A percentile compares a stretch with the other conserved stretches of the same genome.
Conservation (phyloP, 2,329 filamentous ascomycete genomes). For the Colletotrichum aenigma region DNA sequence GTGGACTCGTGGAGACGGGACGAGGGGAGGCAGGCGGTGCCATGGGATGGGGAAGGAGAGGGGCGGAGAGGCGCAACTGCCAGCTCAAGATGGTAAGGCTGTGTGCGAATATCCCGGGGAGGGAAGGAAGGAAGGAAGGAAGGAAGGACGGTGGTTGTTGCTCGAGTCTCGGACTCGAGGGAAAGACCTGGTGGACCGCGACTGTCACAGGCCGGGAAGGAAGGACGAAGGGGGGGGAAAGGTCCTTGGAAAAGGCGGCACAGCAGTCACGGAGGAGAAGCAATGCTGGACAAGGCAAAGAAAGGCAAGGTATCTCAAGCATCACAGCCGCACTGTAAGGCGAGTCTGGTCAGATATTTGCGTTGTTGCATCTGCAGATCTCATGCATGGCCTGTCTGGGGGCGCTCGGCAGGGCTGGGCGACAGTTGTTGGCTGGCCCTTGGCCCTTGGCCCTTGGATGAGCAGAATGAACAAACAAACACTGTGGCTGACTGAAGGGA, state of each 20-base stretch:
- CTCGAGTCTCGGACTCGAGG: neutral
- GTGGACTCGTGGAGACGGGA: neutral
- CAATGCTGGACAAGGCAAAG: neutral
- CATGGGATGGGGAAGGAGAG: neutral
- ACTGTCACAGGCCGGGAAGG: neutral
- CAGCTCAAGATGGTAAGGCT: neutral
- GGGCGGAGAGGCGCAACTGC: neutral
- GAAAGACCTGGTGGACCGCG: neutral
- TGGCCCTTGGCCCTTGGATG: neutral
- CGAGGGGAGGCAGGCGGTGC: neutral
- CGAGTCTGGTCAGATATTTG: neutral
- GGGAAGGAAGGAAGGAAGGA: neutral
- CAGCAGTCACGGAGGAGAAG: neutral
- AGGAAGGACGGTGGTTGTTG: neutral
- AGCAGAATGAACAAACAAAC: neutral
- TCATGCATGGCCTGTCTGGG: neutral
- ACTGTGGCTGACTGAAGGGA: neutral
- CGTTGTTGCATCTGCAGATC: neutral
- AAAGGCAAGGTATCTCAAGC: neutral
- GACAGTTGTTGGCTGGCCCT: neutral
- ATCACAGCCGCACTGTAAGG: neutral
- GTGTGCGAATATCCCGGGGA: neutral
- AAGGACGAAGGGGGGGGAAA: neutral
- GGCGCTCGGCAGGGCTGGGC: neutral
- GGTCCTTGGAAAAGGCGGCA: neutral